A percentile compares a stretch with the other conserved stretches of the same genome.
phyloP scores from a whole-genome alignment of 1,284 basidiomycete genomes.

The Malassezia vespertilionis region DNA sequence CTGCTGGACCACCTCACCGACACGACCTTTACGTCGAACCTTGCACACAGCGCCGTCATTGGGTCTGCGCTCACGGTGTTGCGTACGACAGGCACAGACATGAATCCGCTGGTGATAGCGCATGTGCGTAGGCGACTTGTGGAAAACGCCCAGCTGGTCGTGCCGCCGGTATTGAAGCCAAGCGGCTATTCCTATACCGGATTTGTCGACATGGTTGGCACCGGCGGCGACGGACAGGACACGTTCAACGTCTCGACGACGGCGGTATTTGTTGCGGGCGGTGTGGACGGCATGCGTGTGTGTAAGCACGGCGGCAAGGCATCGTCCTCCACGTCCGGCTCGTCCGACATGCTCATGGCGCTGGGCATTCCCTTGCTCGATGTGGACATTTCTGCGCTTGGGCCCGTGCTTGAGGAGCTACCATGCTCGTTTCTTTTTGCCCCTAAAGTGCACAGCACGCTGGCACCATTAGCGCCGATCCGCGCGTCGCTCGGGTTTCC shows the following conservation, averaged over 20 bases:
- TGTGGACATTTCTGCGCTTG: conserved; percentile 53
- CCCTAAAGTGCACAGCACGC: conserved; percentile 79
- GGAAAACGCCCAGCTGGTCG: conserved; percentile 11
- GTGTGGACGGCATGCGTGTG: conserved; percentile 72
- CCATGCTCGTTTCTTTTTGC: conserved; percentile 90
- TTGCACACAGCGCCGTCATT: conserved; percentile 37
- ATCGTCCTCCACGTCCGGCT: conserved; percentile 86
- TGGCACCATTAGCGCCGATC: conserved; percentile 72
- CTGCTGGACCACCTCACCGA: conserved; percentile 41
- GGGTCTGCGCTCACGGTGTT: conserved; percentile 38
- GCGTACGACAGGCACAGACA: conserved; percentile 34
- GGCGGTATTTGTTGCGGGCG: conserved; percentile 84
- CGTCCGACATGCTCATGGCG: conserved; percentile 79
- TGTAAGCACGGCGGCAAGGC: conserved; percentile 93
- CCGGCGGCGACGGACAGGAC: conserved; percentile 92
- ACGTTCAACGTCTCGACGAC: conserved; percentile 96
- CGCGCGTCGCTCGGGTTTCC: conserved; percentile 82
- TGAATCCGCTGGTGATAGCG: conserved; percentile 27
- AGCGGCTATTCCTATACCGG: conserved; percentile 22
- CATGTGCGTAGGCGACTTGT: conserved; percentile 34
- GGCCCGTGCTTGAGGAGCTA: conserved; percentile 21
- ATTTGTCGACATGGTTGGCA: conserved; percentile 53
- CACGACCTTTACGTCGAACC: conserved; percentile 34
- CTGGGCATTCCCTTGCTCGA: conserved; percentile 67
- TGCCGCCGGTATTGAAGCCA: background rate